phyloP scores from a whole-genome alignment of 2,329 filamentous ascomycete species.

The Hyphodiscus sp. region DNA sequence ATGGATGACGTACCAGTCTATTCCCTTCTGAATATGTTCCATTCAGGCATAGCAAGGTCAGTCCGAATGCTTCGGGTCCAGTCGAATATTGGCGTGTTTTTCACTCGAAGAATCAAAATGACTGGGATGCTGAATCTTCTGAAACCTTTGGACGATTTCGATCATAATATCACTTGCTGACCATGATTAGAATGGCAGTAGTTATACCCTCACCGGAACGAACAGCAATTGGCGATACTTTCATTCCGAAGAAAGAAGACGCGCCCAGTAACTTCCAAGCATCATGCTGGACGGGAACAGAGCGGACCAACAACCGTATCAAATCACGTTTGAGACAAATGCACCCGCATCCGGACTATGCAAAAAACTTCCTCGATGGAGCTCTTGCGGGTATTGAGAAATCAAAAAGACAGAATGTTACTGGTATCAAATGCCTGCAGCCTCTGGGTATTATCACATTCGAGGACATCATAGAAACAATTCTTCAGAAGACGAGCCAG shows the following conservation, averaged over 20 bases:
- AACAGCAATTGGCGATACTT: not conserved
- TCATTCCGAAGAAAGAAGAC: not conserved
- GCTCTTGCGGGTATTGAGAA: not conserved
- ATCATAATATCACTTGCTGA: not conserved
- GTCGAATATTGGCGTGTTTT: no score
- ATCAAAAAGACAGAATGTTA: not conserved
- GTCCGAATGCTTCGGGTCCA: not conserved
- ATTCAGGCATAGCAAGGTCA: constrained; percentile 25
- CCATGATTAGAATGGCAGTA: constrained; percentile 21
- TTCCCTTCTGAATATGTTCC: constrained; percentile 25
- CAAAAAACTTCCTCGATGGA: constrained; percentile 15
- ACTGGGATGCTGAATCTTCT: no score
- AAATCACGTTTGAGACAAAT: constrained; percentile 5
- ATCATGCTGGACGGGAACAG: constrained; percentile 11
- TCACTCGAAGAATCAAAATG: no score
- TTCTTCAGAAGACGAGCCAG: constrained; percentile 22
- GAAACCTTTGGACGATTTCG: no score
- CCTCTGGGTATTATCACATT: constrained; percentile 27
- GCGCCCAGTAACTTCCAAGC: not conserved
- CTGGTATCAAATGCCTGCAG: constrained; percentile 16
- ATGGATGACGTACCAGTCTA: constrained; percentile 22
- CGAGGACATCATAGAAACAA: constrained; percentile 23
- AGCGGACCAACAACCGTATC: constrained; percentile 6
- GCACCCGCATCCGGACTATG: constrained; percentile 5
- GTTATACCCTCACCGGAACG: constrained; percentile 13